Evolutionary conservation across 2,329 filamentous ascomycete species (phyloP), one percentile per base, ranked within the genome.

Genomic region (Coleophoma eucalyptorum): DNA sequence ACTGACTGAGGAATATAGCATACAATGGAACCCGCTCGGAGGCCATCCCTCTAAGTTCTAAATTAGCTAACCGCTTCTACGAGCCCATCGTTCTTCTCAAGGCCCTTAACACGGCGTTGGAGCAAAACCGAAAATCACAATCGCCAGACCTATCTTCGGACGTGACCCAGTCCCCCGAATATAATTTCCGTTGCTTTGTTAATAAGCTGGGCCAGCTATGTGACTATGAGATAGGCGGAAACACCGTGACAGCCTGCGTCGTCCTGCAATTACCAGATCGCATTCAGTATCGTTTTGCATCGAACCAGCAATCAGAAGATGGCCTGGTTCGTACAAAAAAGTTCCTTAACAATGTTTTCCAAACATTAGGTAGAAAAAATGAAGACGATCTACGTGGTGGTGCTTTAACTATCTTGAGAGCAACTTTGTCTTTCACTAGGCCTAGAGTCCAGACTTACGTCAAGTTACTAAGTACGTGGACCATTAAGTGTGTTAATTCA

Each of bases 121-220:
- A n/a, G 38, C 12, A 42, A 19, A 48, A 47, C 19, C 46, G 19
- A 31, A 42, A 19, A 3, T 33, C 47, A 31, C 47, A 44, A 44
- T 20, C 32, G 42, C 48, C 48, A 40, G 41, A 50, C 43, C n/a
- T 50, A 50, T 35, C 48, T 18, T 18, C 33, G 26, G 41, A 44
- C 13, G 18, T 15, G 32, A 46, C 40, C 41, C 44, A 54, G 46
- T 50, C 48, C 49, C 51, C 59, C 6, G 59, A 65, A 15, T 48
- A 62, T 12, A 46, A 44, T 1, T 65, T 66, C 4, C 58, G 63
- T 26, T 45, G 41, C 16, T 70, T 66, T n/a, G 56, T 69, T 1
- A 60, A 68, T 40, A 63, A 59, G 7, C 50, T 70, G 2, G 64
- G 65, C 0, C 60, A 60, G 16, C 53, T 67, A 3, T 69, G 67